Base-by-base conservation (phyloP, 345 rosid genomes). In the Acer yangbiense region DNA sequence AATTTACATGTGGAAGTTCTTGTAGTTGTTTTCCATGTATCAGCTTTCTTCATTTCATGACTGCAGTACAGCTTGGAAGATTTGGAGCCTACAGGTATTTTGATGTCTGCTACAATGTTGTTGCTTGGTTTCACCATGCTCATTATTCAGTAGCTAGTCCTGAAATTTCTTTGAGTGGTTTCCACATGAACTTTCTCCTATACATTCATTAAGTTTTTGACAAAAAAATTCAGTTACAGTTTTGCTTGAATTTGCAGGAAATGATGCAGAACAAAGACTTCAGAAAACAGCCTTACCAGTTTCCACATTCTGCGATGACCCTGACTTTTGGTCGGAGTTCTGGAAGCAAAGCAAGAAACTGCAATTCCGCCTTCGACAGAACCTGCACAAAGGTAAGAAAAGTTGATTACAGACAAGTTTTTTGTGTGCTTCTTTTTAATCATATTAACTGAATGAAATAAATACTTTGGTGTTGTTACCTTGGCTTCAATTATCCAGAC, bases 401-500 rank as follows among this genome's bases (percentile, higher is more conserved):
- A n/a, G 39, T 46, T 48, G 39, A n/a, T 64, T 64, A 29, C 18
- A 29, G 41, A 64, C 7, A 23, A 3, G 9, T 27, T 29, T 10
- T 2, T 64, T 64, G 39, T 44, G 35, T 62, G 66, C 32, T 68
- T 69, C 18, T 69, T 21, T 23, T 67, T 23, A 52, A 54, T 55
- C 20, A 41, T 60, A 39, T 39, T 20, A 13, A 65, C 13, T 21
- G 44, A 23, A 62, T 23, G 0, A 39, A 48, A 35, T 4, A 35
- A 4, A 57, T 10, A 2, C 18, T 6, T 5, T 7, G 57, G n/a
- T 48, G 41, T 23, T 29, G 10, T 65, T 63, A 89, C 97, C 99
- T 93, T 92, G 82, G 99, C 99, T 88, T 95, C 99, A 62, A 92
- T 82, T 61, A 93, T 70, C 98, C 99, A 95, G 61, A 95, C 89